Evolutionary conservation across 192 early-diverging fungal species (phyloP).

Genomic region (Diversispora eburnea): DNA sequence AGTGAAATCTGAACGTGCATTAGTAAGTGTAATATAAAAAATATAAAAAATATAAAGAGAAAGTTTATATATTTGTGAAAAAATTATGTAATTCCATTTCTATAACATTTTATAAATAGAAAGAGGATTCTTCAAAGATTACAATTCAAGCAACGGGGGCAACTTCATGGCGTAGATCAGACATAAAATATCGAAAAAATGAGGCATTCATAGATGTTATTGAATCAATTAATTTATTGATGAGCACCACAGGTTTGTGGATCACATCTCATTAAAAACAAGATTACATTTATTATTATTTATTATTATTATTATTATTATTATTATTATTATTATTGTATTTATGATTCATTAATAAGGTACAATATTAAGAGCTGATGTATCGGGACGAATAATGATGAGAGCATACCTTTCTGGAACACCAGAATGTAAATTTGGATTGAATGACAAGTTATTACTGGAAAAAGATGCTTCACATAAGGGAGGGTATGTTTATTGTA

Average conservation of each 20-base stretch:
- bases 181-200: constrained; percentile 96
- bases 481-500: constrained; percentile 31
- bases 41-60: too few species aligned
- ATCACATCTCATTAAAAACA: background rate
- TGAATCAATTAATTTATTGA: constrained; percentile 90
- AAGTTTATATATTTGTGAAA: too few species aligned
- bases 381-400: constrained; percentile 89
- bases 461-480: constrained; percentile 63
- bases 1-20: constrained; percentile 69
- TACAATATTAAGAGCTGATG: constrained; percentile 84
- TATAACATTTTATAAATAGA: constrained; percentile 25
- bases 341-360: constrained; percentile 35
- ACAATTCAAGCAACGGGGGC: constrained; percentile 96
- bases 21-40: constrained; percentile 36
- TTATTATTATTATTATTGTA: background rate
- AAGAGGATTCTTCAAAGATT: constrained; percentile 66
- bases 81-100: background rate
- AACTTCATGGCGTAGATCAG: constrained; percentile 87
- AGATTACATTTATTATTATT: background rate
- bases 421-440: constrained; percentile 95
- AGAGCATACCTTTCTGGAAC: constrained; percentile 94
- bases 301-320: background rate
- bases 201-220: constrained; percentile 99
- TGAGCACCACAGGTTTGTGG: constrained; percentile 55
- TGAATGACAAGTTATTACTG: constrained; percentile 91